Evolutionary conservation across 1,284 basidiomycete genomes (phyloP), one percentile per base, ranked within the genome.

Genomic region (Dichomitus squalens): DNA sequence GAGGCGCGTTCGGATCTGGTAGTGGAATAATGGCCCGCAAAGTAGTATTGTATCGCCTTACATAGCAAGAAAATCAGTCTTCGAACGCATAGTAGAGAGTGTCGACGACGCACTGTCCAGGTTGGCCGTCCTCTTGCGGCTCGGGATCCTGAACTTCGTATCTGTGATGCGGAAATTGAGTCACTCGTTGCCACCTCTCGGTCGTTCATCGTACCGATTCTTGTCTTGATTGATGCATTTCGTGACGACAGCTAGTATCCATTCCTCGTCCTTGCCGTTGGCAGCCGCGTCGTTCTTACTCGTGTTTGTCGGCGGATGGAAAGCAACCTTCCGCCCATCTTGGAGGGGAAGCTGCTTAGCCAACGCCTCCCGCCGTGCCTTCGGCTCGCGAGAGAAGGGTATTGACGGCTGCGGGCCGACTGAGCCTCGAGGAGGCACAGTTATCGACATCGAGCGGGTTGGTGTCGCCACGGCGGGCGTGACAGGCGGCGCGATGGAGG

Each of bases 131-230:
- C 66, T 90, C 88, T 70, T 89, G 86, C 27, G 87, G 85, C 64
- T 93, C 90, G 49, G 83, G 84, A 69, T 93, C 91, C 70, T 90
- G 87, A 0, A 93, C 90, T 72, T 91, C 88, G 64, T 92, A 93
- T 60, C 88, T 91, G 55, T 14, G 9, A 27, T 6, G 44, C 23
- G 36, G 18, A 38, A 9, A 8, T 58, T 38, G 53, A 63, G 60
- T 35, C 48, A 48, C 21, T 55, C 31, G 36, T 46, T 51, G 39
- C 27, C 18, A 54, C 59, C 8, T n/a, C 16, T 54, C 58, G 31
- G 35, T 9, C 23, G 18, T 18, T 27, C 43, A 40, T 47, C 74
- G 29, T 64, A 84, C 85, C 84, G 77, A 65, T 87, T 84, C 69
- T 87, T 89, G 61, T 89, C 87, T 53, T 83, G 79, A 57, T 84